These are phyloP conservation scores for Dendrobium catenatum DNA, from an alignment of 106 monocot genomes.

Conservation along the genomic window DNA sequence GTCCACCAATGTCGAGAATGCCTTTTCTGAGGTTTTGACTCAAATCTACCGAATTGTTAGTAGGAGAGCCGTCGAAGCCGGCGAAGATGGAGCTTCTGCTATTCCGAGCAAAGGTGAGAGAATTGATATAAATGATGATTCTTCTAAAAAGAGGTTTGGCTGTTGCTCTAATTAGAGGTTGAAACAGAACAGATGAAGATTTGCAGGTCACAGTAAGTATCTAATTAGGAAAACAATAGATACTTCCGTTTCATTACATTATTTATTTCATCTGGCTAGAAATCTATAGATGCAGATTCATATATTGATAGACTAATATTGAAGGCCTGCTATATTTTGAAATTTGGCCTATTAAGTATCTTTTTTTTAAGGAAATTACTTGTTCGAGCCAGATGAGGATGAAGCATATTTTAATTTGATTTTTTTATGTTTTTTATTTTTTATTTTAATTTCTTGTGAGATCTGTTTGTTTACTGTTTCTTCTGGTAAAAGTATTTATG, in stretches of 20 bases:
- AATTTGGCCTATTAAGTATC: no score
- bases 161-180: slow-evolving; percentile 26
- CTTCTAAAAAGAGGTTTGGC: slow-evolving; percentile 29
- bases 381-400: no score
- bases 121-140: slow-evolving; percentile 41
- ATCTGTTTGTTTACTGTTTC: no score
- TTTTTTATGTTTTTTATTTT: no score
- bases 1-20: slow-evolving; percentile 45
- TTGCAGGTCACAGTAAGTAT: background rate
- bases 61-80: slow-evolving; percentile 36
- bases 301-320: no score
- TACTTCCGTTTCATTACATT: background rate
- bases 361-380: no score
- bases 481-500: no score
- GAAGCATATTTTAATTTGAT: no score
- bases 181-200: background rate
- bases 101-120: slow-evolving; percentile 37
- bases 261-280: background rate
- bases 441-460: no score
- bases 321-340: no score
- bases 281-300: no score
- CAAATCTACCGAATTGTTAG: slow-evolving; percentile 43
- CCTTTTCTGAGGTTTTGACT: slow-evolving; percentile 47
- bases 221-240: background rate
- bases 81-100: slow-evolving; percentile 25